These are phyloP conservation scores for Sicyos edulis DNA, from an alignment of 306 rosid genomes.

Conservation along the genomic window DNA sequence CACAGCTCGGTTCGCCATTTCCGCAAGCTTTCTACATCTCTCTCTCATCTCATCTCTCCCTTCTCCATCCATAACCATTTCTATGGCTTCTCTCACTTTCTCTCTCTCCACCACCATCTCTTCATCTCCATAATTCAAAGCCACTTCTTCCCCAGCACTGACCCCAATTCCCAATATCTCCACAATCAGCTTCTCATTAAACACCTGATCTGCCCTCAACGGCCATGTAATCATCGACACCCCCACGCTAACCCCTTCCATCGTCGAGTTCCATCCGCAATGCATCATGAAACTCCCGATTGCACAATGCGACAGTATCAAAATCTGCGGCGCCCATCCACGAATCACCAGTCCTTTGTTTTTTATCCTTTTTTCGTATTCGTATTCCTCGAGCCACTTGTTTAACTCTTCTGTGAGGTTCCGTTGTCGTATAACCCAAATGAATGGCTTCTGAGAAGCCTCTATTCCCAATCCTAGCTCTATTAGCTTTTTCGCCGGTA, in stretches of 20 bases:
- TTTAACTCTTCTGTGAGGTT: slow-evolving; percentile 24
- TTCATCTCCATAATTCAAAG: slow-evolving; percentile 35
- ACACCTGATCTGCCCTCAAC: slow-evolving; percentile 42
- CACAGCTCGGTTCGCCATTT: slow-evolving; percentile 39
- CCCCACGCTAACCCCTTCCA: slow-evolving; percentile 45
- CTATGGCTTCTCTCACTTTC: slow-evolving; percentile 31
- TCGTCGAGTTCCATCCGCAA: slow-evolving; percentile 65
- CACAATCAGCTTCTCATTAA: slow-evolving; percentile 38
- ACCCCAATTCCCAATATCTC: slow-evolving; percentile 35
- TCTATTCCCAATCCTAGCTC: slow-evolving; percentile 35
- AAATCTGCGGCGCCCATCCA: slow-evolving; percentile 32
- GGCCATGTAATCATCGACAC: slow-evolving; percentile 65
- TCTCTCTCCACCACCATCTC: slow-evolving; percentile 44
- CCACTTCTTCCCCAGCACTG: slow-evolving; percentile 35
- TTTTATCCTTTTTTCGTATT: background rate
- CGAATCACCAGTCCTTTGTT: slow-evolving; percentile 20
- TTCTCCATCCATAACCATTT: slow-evolving; percentile 33
- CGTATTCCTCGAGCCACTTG: slow-evolving; percentile 12
- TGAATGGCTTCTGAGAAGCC: slow-evolving; percentile 29
- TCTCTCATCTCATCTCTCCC: slow-evolving; percentile 36
- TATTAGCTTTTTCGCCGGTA: slow-evolving; percentile 16
- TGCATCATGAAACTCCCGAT: slow-evolving; percentile 62
- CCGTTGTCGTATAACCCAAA: slow-evolving; percentile 23
- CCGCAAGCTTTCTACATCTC: slow-evolving; percentile 22
- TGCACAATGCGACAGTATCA: slow-evolving; percentile 30